Evolutionary conservation across 257 asterid species (phyloP).

Genomic region (Euphrasia confusa): DNA sequence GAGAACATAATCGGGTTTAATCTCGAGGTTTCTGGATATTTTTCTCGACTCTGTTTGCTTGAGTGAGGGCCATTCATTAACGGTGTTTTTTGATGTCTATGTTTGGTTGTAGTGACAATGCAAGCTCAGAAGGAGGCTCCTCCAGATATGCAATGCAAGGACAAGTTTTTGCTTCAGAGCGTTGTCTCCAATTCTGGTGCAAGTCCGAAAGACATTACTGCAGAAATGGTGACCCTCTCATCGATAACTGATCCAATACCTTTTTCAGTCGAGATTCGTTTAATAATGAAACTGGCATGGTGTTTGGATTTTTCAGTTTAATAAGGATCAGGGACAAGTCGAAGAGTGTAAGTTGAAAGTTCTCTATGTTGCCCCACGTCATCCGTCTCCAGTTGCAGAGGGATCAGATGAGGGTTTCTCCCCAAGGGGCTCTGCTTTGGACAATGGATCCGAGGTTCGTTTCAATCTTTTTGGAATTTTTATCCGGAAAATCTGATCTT

Average conservation of each 20-base stretch:
- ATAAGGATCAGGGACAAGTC: constrained; percentile 54
- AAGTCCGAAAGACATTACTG: constrained; percentile 47
- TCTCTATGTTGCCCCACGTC: constrained; percentile 55
- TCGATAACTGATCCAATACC: constrained; percentile 5
- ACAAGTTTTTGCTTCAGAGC: constrained; percentile 87
- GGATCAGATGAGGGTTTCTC: constrained; percentile 65
- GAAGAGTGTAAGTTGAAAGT: constrained; percentile 79
- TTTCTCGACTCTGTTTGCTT: constrained; percentile 1
- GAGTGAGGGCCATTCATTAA: background rate
- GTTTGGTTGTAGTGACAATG: constrained; percentile 31
- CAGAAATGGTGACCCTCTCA: constrained; percentile 54
- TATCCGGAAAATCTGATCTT: no score
- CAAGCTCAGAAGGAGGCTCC: constrained; percentile 85
- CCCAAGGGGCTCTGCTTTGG: constrained; percentile 35
- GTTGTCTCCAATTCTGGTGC: constrained; percentile 47
- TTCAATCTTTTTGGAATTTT: constrained; percentile 5
- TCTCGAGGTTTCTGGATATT: background rate
- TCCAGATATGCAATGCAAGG: constrained; percentile 76
- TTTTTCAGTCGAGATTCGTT: background rate
- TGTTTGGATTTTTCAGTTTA: constrained; percentile 40
- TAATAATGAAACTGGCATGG: constrained; percentile 12
- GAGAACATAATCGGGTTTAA: constrained; percentile 4
- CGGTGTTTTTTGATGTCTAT: constrained; percentile 12
- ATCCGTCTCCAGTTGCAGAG: constrained; percentile 66
- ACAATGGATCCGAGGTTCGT: constrained; percentile 36